Evolutionary conservation across 2,329 filamentous ascomycete species (phyloP).

Genomic region (Bisporella sp.): DNA sequence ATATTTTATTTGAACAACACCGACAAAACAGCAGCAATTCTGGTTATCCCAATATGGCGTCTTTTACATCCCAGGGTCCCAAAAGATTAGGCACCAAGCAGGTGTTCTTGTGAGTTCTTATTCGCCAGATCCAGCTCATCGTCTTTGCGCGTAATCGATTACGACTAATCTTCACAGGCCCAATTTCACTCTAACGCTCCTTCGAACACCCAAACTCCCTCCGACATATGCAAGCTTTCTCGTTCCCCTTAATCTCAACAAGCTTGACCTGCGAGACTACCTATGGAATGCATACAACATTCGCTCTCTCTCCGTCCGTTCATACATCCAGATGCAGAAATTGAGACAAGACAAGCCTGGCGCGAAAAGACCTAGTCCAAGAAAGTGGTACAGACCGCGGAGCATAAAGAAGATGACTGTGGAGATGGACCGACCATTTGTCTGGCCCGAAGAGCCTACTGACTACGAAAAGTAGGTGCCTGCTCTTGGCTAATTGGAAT

Average conservation of each 20-base stretch:
- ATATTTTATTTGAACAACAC: background rate
- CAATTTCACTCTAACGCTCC: conserved; percentile 70
- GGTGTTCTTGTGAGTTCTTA: conserved; percentile 44
- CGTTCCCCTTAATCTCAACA: conserved; percentile 88
- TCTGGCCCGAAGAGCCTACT: conserved; percentile 69
- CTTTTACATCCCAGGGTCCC: conserved; percentile 10
- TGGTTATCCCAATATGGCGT: background rate
- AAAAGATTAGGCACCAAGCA: conserved; percentile 43
- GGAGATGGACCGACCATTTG: conserved; percentile 80
- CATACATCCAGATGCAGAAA: conserved; percentile 67
- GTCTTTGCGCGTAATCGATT: background rate
- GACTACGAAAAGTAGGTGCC: conserved; percentile 48
- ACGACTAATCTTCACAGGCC: conserved; percentile 48
- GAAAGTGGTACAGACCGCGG: conserved; percentile 61
- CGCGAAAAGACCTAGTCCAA: conserved; percentile 33
- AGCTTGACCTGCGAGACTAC: conserved; percentile 94
- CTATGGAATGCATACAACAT: conserved; percentile 81
- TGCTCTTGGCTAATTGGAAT: conserved; percentile 1
- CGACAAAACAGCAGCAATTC: background rate
- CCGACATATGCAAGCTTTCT: conserved; percentile 83
- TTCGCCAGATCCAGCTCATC: background rate
- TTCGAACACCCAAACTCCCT: conserved; percentile 65
- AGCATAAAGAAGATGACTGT: conserved; percentile 90
- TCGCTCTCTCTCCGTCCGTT: conserved; percentile 64
- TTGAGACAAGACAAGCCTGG: conserved; percentile 43